Percentiles rank a stretch among this genome's conserved stretches.
These are phyloP conservation scores for Coniophora puteana DNA, from an alignment of 1,284 basidiomycete species.

Conservation along the genomic window DNA sequence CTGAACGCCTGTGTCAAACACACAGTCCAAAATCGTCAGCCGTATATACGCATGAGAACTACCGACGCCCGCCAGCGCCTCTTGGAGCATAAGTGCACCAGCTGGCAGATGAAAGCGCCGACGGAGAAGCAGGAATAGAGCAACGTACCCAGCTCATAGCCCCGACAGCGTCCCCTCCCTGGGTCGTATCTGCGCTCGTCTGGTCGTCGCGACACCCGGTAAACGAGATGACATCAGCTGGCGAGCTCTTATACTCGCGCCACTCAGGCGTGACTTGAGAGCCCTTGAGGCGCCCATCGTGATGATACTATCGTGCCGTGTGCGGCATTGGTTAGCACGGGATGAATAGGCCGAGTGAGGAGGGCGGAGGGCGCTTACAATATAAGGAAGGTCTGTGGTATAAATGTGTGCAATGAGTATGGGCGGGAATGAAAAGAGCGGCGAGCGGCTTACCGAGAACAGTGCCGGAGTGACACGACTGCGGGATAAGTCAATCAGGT, in stretches of 20 bases:
- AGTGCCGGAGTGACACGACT: constrained; percentile 69
- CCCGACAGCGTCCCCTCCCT: constrained; percentile 53
- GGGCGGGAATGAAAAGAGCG: no score
- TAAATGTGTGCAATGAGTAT: constrained; percentile 1
- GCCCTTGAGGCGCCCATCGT: constrained; percentile 53
- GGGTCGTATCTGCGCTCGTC: constrained; percentile 59
- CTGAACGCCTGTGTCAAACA: no score
- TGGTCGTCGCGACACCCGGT: constrained; percentile 79
- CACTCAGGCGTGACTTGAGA: constrained; percentile 37
- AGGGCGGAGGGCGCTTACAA: constrained; percentile 33
- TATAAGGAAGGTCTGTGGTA: constrained; percentile 56
- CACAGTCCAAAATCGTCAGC: not conserved
- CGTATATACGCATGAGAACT: constrained; percentile 49
- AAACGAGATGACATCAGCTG: constrained; percentile 59
- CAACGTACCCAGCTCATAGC: constrained; percentile 68
- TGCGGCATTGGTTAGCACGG: constrained; percentile 22
- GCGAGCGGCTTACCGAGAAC: constrained; percentile 43
- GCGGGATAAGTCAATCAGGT: constrained; percentile 6
- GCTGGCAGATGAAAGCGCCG: no score
- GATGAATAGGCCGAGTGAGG: not conserved
- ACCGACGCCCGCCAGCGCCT: no score
- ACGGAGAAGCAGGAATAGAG: no score
- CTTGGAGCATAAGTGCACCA: constrained; percentile 73
- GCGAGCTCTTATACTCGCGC: constrained; percentile 34
- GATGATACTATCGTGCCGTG: constrained; percentile 59